phyloP scores from a whole-genome alignment of 2,329 filamentous ascomycete genomes.

The Hortaea werneckii region DNA sequence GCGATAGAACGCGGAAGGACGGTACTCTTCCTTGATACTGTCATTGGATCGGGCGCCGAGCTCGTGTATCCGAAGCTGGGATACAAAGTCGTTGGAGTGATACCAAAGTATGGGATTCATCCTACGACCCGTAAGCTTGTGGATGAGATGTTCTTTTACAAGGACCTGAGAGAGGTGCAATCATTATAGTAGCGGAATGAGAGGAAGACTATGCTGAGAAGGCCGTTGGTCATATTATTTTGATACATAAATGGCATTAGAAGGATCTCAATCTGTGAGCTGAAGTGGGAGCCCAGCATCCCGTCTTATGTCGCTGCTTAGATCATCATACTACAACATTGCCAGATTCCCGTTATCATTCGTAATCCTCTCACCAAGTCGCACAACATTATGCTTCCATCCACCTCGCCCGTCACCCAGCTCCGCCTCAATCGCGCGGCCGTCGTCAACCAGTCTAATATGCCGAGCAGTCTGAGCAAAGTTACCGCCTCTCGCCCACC shows the following conservation, averaged over 20 bases:
- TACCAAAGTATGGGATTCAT: constrained; percentile 45
- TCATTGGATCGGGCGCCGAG: constrained; percentile 44
- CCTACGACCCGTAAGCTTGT: constrained; percentile 36
- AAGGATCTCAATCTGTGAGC: too few relatives aligned
- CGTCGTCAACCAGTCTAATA: constrained; percentile 23
- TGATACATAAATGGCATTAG: too few relatives aligned
- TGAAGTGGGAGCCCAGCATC: too few relatives aligned
- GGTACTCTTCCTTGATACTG: constrained; percentile 47
- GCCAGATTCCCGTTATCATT: constrained; percentile 29
- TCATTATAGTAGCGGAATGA: not conserved
- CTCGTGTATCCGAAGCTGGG: constrained; percentile 46
- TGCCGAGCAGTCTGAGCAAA: constrained; percentile 27
- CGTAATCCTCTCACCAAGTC: constrained; percentile 30
- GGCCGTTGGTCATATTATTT: too few relatives aligned
- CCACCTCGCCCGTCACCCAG: constrained; percentile 26
- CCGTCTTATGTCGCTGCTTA: too few relatives aligned
- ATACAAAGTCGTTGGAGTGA: constrained; percentile 45
- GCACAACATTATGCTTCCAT: constrained; percentile 23
- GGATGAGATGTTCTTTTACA: constrained; percentile 50
- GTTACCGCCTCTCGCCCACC: constrained; percentile 28
- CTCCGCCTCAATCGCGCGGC: constrained; percentile 25
- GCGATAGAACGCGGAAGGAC: constrained; percentile 40
- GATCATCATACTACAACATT: constrained; percentile 12
- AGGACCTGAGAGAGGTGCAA: constrained; percentile 34
- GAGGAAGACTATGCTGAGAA: not conserved